phyloP scores from a whole-genome alignment of 768 basidiomycete species.

The Dentipellis fragilis region DNA sequence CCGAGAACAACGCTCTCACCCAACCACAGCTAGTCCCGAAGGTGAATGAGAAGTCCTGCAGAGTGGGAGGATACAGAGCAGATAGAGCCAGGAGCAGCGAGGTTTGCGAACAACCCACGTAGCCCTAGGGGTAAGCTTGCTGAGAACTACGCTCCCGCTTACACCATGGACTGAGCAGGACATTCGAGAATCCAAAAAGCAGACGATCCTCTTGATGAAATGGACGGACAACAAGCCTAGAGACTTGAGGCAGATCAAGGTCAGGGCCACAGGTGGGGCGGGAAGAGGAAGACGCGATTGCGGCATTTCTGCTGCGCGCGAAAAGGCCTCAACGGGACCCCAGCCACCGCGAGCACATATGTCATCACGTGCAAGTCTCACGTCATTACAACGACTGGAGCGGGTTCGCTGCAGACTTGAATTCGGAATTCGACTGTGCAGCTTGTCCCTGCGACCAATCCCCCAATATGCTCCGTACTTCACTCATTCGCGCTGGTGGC shows the following conservation, averaged over 20 bases:
- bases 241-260: slow-evolving; percentile 1
- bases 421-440: background rate
- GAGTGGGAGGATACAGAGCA: background rate
- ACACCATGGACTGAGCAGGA: background rate
- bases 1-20: slow-evolving; percentile 26
- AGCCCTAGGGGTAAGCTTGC: slow-evolving; percentile 24
- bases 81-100: background rate
- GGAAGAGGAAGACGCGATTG: slow-evolving; percentile 15
- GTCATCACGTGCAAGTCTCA: background rate
- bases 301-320: slow-evolving; percentile 34
- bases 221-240: background rate
- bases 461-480: background rate
- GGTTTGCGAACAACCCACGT: background rate
- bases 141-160: slow-evolving; percentile 38
- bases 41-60: background rate
- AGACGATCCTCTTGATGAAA: background rate
- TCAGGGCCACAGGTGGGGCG: slow-evolving; percentile 6
- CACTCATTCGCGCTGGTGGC: background rate
- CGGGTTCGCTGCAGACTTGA: background rate
- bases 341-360: slow-evolving; percentile 1
- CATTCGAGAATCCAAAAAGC: background rate
- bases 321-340: slow-evolving; percentile 21
- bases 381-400: background rate
- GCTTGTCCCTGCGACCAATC: background rate
- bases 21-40: background rate